Evolutionary conservation across 1,139 yeast genomes (phyloP).

Genomic region (Geotrichum histeridarum): DNA sequence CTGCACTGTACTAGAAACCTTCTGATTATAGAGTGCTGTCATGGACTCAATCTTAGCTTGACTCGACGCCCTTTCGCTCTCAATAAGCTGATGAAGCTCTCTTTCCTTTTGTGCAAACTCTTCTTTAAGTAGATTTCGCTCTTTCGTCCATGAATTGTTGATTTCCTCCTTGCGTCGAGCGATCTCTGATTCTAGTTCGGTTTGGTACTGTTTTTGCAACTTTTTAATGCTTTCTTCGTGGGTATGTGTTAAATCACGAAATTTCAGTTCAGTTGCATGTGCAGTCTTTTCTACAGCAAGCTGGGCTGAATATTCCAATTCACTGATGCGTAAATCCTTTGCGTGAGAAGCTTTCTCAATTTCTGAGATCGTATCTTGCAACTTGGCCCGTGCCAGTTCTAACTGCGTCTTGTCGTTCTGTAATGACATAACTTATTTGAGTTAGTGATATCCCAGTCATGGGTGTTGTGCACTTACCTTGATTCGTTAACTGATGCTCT

Average conservation of each 20-base stretch:
- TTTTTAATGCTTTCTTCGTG: conserved; percentile 26
- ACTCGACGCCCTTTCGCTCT: conserved; percentile 5
- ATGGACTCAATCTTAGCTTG: conserved; percentile 17
- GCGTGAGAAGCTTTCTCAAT: conserved; percentile 27
- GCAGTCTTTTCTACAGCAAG: conserved; percentile 25
- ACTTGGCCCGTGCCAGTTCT: conserved; percentile 4
- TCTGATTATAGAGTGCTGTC: conserved; percentile 21
- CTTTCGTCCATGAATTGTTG: conserved; percentile 24
- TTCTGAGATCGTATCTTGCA: conserved; percentile 36
- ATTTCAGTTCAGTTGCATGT: conserved; percentile 6
- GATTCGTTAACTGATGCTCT: conserved; percentile 1
- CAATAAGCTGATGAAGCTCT: not conserved
- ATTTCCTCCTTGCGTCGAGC: conserved; percentile 25
- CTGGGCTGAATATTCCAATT: conserved; percentile 2
- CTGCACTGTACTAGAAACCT: conserved; percentile 22
- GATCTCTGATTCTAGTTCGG: conserved; percentile 7
- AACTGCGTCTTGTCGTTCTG: conserved; percentile 13
- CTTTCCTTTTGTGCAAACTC: conserved; percentile 16
- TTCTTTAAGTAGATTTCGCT: conserved; percentile 7
- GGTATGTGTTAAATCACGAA: conserved; percentile 10
- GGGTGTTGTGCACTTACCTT: conserved; percentile 20
- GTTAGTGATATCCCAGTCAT: conserved; percentile 23
- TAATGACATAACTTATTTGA: conserved; percentile 5
- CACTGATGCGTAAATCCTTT: conserved; percentile 8
- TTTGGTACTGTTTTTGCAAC: conserved; percentile 20